A percentile compares a stretch with the other conserved stretches of the same genome.
phyloP scores from a whole-genome alignment of 345 rosid genomes.

The Eucalyptus sp. region DNA sequence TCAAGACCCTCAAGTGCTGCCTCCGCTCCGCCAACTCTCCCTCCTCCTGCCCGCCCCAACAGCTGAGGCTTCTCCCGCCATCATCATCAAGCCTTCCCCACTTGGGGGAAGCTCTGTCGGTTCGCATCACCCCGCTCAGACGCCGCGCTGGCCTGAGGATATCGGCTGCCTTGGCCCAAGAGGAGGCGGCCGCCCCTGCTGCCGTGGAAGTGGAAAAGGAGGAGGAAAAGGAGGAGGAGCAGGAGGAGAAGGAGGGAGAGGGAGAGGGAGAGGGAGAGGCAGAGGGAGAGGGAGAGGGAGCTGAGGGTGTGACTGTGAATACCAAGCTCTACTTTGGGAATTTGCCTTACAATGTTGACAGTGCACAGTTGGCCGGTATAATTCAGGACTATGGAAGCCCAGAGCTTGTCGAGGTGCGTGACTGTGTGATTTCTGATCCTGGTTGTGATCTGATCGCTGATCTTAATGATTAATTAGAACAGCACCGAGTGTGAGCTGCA shows the following conservation, averaged over 20 bases:
- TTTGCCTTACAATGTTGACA: slow-evolving; percentile 80
- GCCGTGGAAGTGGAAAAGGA: slow-evolving; percentile 6
- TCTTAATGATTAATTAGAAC: neutral
- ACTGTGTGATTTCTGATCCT: neutral
- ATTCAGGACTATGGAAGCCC: slow-evolving; percentile 74
- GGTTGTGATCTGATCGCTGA: neutral
- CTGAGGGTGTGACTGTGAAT: slow-evolving; percentile 4
- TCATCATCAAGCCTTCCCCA: neutral
- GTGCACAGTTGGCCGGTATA: slow-evolving; percentile 84
- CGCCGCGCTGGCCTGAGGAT: slow-evolving; percentile 24
- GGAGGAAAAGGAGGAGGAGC: neutral
- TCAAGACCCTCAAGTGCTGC: slow-evolving; percentile 25
- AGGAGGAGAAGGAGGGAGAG: neutral
- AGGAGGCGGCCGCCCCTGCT: slow-evolving; percentile 20
- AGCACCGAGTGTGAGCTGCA: neutral
- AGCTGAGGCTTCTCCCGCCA: neutral
- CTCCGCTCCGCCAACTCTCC: slow-evolving; percentile 1
- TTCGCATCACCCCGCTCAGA: neutral
- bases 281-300: neutral
- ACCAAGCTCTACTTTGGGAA: slow-evolving; percentile 93
- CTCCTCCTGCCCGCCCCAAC: neutral
- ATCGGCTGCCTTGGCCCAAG: slow-evolving; percentile 34
- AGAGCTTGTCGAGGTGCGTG: slow-evolving; percentile 63
- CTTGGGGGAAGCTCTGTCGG: neutral
- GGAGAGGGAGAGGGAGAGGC: neutral